Evolutionary conservation across 2,329 filamentous ascomycete genomes (phyloP).

Genomic region (Penicillium sp.): DNA sequence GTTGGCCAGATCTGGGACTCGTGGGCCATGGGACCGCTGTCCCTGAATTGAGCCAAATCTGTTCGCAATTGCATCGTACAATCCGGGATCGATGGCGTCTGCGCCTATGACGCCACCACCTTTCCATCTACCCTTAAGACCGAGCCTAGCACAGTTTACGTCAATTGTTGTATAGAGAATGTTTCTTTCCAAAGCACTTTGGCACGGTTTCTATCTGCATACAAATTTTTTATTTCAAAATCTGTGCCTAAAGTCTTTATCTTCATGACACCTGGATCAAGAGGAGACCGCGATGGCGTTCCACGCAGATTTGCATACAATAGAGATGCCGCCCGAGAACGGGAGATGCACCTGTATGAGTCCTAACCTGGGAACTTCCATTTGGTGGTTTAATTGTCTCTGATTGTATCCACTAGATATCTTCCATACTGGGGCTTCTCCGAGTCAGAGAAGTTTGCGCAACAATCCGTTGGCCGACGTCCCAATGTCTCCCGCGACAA

Average conservation of each 20-base stretch:
- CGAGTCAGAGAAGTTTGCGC: conserved; percentile 21
- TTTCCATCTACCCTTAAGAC: neutral
- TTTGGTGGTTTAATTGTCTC: neutral
- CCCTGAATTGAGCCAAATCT: neutral
- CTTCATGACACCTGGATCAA: neutral
- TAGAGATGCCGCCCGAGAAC: conserved; percentile 22
- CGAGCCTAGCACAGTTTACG: neutral
- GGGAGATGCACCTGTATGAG: conserved; percentile 24
- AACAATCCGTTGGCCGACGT: conserved; percentile 14
- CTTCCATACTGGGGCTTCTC: conserved; percentile 26
- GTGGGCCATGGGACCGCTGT: neutral
- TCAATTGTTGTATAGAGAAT: neutral
- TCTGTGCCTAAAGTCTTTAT: neutral
- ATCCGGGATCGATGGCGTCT: neutral
- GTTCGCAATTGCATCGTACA: neutral
- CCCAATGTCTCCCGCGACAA: conserved; percentile 25
- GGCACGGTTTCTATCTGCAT: neutral
- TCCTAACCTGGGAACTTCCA: too few relatives aligned
- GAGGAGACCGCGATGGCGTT: conserved; percentile 5
- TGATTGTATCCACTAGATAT: conserved; percentile 9
- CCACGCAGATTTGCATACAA: conserved; percentile 26
- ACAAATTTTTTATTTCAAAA: too few relatives aligned
- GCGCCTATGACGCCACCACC: conserved; percentile 4
- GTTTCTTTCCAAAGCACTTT: too few relatives aligned
- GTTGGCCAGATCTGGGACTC: neutral